A percentile compares a stretch with the other conserved stretches of the same genome.
Evolutionary conservation across 345 rosid species (phyloP).

Genomic region (Nasturtium officinale): DNA sequence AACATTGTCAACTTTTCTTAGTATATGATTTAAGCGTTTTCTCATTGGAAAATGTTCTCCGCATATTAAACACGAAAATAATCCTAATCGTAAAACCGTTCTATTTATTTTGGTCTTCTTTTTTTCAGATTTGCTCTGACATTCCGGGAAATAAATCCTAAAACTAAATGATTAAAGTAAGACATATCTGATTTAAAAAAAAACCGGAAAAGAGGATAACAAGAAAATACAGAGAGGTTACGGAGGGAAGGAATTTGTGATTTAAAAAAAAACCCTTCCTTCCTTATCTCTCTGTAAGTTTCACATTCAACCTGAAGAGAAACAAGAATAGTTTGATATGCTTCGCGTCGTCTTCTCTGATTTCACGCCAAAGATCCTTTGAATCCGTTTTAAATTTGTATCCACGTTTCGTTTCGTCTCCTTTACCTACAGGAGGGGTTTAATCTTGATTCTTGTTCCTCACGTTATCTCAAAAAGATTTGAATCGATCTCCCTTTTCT

Average conservation of each 20-base stretch:
- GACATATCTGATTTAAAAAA: conserved; percentile 12
- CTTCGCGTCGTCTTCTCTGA: conserved; percentile 12
- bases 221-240: conserved; percentile 30
- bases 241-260: conserved; percentile 9
- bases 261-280: conserved; percentile 9
- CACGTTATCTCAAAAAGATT: neutral
- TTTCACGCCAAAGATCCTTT: conserved; percentile 3
- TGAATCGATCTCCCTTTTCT: neutral
- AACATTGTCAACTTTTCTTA: neutral
- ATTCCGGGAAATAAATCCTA: neutral
- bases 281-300: conserved; percentile 32
- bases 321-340: conserved; percentile 24
- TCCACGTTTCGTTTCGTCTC: neutral
- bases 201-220: conserved; percentile 31
- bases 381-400: neutral
- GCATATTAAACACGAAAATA: conserved; percentile 2
- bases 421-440: neutral
- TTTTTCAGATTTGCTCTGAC: conserved; percentile 13
- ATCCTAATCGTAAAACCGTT: neutral
- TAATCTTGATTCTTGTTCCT: neutral
- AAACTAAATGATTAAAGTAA: conserved; percentile 24
- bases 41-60: neutral
- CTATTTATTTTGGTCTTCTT: neutral
- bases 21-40: neutral
- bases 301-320: conserved; percentile 6